Conservation (phyloP, 2,329 filamentous ascomycete genomes). For the Dactylellina haptotyla region DNA sequence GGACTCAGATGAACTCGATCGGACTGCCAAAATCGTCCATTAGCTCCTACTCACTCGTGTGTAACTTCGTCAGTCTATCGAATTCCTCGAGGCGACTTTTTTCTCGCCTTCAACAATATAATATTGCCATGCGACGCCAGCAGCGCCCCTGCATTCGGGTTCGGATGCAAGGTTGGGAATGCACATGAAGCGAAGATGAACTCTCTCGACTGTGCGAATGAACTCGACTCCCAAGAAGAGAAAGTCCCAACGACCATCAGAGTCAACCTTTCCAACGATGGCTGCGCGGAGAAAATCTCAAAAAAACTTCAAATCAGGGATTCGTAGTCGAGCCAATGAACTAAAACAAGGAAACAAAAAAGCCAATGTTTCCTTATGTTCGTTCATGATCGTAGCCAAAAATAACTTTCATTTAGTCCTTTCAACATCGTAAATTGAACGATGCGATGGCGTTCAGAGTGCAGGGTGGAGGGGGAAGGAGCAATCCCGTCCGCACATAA, state of each 20-base stretch:
- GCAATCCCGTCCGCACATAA: conserved; percentile 54
- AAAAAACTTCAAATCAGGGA: conserved; percentile 39
- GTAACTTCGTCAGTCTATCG: conserved; percentile 39
- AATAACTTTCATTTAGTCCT: conserved; percentile 45
- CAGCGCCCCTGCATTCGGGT: conserved; percentile 37
- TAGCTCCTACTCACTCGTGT: conserved; percentile 15
- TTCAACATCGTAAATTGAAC: conserved; percentile 51
- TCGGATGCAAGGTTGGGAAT: conserved; percentile 43
- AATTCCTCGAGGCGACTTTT: no score
- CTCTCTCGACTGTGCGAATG: conserved; percentile 11
- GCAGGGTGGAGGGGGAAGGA: conserved; percentile 48
- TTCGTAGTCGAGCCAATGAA: no score
- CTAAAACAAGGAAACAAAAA: no score
- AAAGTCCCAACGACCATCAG: conserved; percentile 4
- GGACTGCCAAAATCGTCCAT: conserved; percentile 47
- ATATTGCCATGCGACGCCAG: conserved; percentile 37
- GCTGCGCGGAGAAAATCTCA: conserved; percentile 18
- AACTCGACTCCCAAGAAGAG: conserved; percentile 4
- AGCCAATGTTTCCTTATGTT: conserved; percentile 18
- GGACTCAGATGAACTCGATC: conserved; percentile 50
- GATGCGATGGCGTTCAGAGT: conserved; percentile 50
- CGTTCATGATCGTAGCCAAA: conserved; percentile 49
- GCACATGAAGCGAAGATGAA: conserved; percentile 33
- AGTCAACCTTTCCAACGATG: conserved; percentile 17
- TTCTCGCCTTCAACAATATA: not conserved